Percentiles rank a stretch among this genome's conserved stretches.
phyloP scores from a whole-genome alignment of 2,329 filamentous ascomycete species.

The Nothopassalora personata region DNA sequence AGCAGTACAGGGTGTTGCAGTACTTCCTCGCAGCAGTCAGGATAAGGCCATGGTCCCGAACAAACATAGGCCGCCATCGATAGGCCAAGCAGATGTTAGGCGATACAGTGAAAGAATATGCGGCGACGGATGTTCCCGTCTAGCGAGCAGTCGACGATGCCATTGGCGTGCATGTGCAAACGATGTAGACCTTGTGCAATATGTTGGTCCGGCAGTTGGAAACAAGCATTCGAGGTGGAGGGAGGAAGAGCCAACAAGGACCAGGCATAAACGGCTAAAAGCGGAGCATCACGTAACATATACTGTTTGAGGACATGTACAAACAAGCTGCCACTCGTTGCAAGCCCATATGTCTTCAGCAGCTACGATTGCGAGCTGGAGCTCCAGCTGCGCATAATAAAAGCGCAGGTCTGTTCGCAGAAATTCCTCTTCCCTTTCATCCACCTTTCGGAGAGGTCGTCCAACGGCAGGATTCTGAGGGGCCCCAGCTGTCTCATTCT shows the following conservation, averaged over 20 bases:
- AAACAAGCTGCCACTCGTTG: too few relatives aligned
- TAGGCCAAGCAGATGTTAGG: neutral
- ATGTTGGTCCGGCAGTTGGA: neutral
- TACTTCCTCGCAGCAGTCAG: neutral
- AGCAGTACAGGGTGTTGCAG: neutral
- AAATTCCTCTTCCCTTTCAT: too few relatives aligned
- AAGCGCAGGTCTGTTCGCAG: too few relatives aligned
- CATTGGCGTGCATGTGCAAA: neutral
- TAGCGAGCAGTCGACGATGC: neutral
- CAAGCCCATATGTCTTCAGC: too few relatives aligned
- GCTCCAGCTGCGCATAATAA: too few relatives aligned
- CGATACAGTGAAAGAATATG: neutral
- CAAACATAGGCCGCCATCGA: neutral
- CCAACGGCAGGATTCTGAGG: too few relatives aligned
- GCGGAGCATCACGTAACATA: neutral
- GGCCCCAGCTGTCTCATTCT: too few relatives aligned
- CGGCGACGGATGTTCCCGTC: neutral
- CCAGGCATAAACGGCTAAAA: neutral
- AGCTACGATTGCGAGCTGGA: too few relatives aligned
- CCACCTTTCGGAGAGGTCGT: too few relatives aligned
- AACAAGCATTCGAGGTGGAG: neutral
- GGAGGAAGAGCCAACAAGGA: neutral
- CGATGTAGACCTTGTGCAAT: neutral
- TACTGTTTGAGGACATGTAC: neutral
- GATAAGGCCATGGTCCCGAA: neutral